These are phyloP conservation scores for Coccinonectria pachysandricola DNA, from an alignment of 2,329 filamentous ascomycete species.

Conservation along the genomic window DNA sequence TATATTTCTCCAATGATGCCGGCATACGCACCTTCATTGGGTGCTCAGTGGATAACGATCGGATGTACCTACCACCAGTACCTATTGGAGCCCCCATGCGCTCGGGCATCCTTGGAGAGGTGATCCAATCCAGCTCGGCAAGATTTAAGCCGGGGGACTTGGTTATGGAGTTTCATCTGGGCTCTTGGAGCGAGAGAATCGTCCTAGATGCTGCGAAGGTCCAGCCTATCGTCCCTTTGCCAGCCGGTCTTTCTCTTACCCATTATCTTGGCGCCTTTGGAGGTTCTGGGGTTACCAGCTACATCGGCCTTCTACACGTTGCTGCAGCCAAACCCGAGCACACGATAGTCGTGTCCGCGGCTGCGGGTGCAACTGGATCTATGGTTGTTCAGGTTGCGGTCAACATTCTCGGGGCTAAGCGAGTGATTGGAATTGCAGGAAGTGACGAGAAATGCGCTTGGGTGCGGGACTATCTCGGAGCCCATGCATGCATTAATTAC, in stretches of 20 bases:
- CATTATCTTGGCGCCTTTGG: slow-evolving; percentile 7
- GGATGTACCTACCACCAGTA: slow-evolving; percentile 6
- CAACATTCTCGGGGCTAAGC: slow-evolving; percentile 9
- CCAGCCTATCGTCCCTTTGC: slow-evolving; percentile 4
- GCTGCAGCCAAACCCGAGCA: slow-evolving; percentile 5
- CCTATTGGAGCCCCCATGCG: slow-evolving; percentile 6
- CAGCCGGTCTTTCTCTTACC: slow-evolving; percentile 2
- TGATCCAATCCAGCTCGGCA: slow-evolving; percentile 3
- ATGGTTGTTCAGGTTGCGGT: slow-evolving; percentile 10
- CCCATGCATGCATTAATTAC: slow-evolving; percentile 13
- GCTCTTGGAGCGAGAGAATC: slow-evolving; percentile 5
- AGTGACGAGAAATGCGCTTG: slow-evolving; percentile 10
- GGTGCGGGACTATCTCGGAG: slow-evolving; percentile 10
- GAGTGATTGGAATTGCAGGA: slow-evolving; percentile 11
- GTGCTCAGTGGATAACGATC: slow-evolving; percentile 3
- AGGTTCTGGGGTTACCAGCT: slow-evolving; percentile 4
- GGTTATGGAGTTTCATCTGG: slow-evolving; percentile 5
- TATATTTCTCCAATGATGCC: slow-evolving; percentile 7
- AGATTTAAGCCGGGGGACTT: slow-evolving; percentile 5
- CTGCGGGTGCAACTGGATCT: slow-evolving; percentile 6
- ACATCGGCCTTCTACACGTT: slow-evolving; percentile 1
- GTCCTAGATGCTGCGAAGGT: slow-evolving; percentile 3
- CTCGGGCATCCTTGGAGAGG: slow-evolving; percentile 6
- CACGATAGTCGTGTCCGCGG: slow-evolving; percentile 6
- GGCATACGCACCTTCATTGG: slow-evolving; percentile 6